Evolutionary conservation across 2,329 filamentous ascomycete species (phyloP).

Genomic region (Metarhizium brunneum): DNA sequence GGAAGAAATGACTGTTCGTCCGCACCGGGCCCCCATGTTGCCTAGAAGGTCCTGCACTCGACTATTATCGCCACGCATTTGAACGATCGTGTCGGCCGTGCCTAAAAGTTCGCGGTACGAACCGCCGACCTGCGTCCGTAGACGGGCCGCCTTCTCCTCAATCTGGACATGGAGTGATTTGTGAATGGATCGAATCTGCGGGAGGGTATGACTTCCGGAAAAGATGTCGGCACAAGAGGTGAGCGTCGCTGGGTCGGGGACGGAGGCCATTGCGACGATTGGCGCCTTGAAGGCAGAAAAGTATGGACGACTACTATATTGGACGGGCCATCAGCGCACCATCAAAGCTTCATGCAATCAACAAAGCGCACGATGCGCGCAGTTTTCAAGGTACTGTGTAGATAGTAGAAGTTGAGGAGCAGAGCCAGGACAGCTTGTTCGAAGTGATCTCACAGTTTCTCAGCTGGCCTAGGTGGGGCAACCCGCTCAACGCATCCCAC

Average conservation of each 20-base stretch:
- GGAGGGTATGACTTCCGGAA: slow-evolving; percentile 45
- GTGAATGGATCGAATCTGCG: slow-evolving; percentile 55
- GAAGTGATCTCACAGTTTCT: neutral
- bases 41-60: slow-evolving; percentile 62
- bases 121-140: slow-evolving; percentile 54
- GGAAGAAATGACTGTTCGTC: slow-evolving; percentile 57
- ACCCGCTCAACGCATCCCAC: neutral
- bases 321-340: slow-evolving; percentile 1
- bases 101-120: slow-evolving; percentile 83
- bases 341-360: neutral
- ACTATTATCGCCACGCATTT: slow-evolving; percentile 74
- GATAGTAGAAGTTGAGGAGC: neutral
- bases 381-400: neutral
- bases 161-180: slow-evolving; percentile 48
- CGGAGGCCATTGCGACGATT: slow-evolving; percentile 24
- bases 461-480: slow-evolving; percentile 2
- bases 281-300: slow-evolving; percentile 2
- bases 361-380: neutral
- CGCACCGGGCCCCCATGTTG: slow-evolving; percentile 68
- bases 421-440: neutral
- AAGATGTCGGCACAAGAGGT: slow-evolving; percentile 46
- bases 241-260: slow-evolving; percentile 36
- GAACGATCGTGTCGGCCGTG: slow-evolving; percentile 87
- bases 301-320: neutral
- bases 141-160: slow-evolving; percentile 52